Evolutionary conservation across 2,329 filamentous ascomycete genomes (phyloP).

Genomic region (Verticillium klebahnii): DNA sequence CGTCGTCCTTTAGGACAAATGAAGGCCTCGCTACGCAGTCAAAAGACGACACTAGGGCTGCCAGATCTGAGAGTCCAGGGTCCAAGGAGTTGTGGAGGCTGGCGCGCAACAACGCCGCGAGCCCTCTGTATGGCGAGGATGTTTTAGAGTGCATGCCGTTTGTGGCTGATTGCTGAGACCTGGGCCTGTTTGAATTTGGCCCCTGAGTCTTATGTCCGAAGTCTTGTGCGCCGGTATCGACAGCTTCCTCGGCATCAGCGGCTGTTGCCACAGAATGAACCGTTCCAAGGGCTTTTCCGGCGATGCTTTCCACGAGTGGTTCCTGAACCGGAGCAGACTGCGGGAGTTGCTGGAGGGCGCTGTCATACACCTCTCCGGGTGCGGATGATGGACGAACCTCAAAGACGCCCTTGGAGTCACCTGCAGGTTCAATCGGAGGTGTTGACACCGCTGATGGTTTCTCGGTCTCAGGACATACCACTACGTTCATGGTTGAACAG

Average conservation of each 20-base stretch:
- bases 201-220: neutral
- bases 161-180: neutral
- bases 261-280: neutral
- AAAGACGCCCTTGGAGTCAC: too few relatives aligned
- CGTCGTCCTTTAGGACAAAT: slow-evolving; percentile 14
- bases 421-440: neutral
- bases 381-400: neutral
- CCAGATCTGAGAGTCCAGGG: slow-evolving; percentile 19
- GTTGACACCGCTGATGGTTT: neutral
- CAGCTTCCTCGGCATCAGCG: neutral
- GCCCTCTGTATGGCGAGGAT: slow-evolving; percentile 1
- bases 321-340: neutral
- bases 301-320: neutral
- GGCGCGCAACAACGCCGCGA: slow-evolving; percentile 5
- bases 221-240: neutral
- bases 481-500: neutral
- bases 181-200: neutral
- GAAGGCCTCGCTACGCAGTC: slow-evolving; percentile 19
- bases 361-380: neutral
- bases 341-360: neutral
- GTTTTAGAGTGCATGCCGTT: neutral
- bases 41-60: slow-evolving; percentile 22
- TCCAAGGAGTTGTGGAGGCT: slow-evolving; percentile 13
- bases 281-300: neutral
- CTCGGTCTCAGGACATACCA: neutral